Base-by-base conservation (phyloP, 106 monocot genomes). In the Amphibolis antarctica region DNA sequence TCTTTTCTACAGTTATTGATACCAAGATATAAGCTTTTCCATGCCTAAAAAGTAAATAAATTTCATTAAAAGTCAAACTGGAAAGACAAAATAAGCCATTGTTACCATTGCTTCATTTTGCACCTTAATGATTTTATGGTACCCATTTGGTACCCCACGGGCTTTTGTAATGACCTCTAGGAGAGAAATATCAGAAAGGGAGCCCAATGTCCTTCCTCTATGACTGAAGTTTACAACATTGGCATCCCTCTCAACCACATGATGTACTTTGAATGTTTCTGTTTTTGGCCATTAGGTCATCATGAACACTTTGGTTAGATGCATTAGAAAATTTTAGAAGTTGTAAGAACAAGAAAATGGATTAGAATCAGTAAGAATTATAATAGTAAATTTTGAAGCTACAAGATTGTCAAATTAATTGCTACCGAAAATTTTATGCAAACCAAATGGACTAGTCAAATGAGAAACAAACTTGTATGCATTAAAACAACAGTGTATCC, bases 121-220 rank as follows among this genome's bases (percentile, higher is more conserved):
- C 42, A 76, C 96, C 82, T 98, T 98, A 43, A 98, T 80, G 52
- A 98, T 80, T 76, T 90, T 98, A 74, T 76, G 79, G 71, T 91
- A 98, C 54, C 82, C 79, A 85, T 98, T 87, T 74, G 96, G 86
- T 66, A 76, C 78, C 71, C 96, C 96, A 48, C 82, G 80, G 66
- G 85, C 90, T 79, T 83, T 98, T 60, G 96, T 85, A 64, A 80
- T 75, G 72, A 98, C 59, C 69, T 98, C 90, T 45, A 98, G 66
- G 46, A 91, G 63, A 43, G 96, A 90, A 68, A 98, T 70, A 79
- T 98, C 84, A 77, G 87, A 90, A 75, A 98, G 91, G 18, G 90
- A 90, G 77, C 80, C 69, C 51, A 98, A 63, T 53, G 90, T 67
- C 60, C 91, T 90, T 79, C 96, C 96, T 75, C 74, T 86, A 70